These are phyloP conservation scores for Phialophora expanda DNA, from an alignment of 2,329 filamentous ascomycete genomes.

Conservation along the genomic window DNA sequence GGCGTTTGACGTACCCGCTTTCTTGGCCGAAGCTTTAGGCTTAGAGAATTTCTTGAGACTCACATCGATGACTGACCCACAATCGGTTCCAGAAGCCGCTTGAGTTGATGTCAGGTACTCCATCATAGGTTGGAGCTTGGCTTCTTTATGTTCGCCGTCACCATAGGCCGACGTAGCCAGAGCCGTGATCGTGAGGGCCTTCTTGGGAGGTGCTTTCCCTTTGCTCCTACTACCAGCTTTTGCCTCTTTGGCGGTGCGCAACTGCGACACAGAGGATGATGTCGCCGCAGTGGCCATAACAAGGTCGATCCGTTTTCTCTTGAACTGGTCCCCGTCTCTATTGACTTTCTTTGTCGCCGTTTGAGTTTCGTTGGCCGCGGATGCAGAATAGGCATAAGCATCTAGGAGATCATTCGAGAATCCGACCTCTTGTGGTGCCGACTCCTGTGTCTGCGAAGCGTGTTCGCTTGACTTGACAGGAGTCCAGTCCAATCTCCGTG, in stretches of 20 bases:
- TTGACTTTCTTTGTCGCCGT: constrained; percentile 13
- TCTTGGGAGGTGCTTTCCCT: constrained; percentile 67
- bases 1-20: constrained; percentile 37
- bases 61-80: not conserved
- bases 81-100: constrained; percentile 16
- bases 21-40: constrained; percentile 23
- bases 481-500: constrained; percentile 70
- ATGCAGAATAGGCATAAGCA: constrained; percentile 19
- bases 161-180: constrained; percentile 74
- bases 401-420: constrained; percentile 24
- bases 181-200: constrained; percentile 76
- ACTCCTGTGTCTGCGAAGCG: constrained; percentile 8
- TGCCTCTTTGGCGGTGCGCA: not conserved
- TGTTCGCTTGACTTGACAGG: constrained; percentile 55
- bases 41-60: constrained; percentile 33
- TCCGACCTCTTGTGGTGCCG: not conserved
- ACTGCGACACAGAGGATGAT: constrained; percentile 11
- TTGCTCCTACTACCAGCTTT: constrained; percentile 38
- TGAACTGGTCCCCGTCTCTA: constrained; percentile 15
- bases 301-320: constrained; percentile 30
- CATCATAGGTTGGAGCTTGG: constrained; percentile 47
- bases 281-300: constrained; percentile 14
- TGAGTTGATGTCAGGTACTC: constrained; percentile 53
- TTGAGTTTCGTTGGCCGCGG: not conserved
- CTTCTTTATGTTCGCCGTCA: constrained; percentile 44